Evolutionary conservation across 164 flowering plant species (phyloP).

Genomic region (Protea cynaroides): DNA sequence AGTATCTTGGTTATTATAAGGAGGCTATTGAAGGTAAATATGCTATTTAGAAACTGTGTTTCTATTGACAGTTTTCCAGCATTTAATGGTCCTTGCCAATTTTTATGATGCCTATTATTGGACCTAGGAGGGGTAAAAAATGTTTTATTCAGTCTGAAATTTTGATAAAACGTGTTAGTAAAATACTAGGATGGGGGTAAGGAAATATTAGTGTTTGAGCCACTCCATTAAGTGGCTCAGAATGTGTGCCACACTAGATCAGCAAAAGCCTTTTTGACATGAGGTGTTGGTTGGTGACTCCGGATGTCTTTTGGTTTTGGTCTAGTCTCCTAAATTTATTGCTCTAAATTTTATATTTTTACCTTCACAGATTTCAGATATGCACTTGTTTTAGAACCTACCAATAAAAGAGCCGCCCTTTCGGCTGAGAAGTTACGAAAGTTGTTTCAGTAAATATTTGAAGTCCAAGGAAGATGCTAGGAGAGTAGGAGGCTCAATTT

Average conservation of each 20-base stretch:
- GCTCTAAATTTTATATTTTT: background rate
- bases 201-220: no score
- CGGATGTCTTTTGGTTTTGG: background rate
- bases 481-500: background rate
- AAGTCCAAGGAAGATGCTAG: slow-evolving; percentile 1
- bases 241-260: background rate
- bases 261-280: background rate
- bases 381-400: slow-evolving; percentile 93
- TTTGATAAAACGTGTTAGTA: background rate
- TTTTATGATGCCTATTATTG: background rate
- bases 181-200: background rate
- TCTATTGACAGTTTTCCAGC: background rate
- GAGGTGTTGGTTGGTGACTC: background rate
- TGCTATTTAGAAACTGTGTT: background rate
- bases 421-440: slow-evolving; percentile 67
- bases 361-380: slow-evolving; percentile 64
- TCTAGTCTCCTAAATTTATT: background rate
- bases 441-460: slow-evolving; percentile 41
- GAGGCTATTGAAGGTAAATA: slow-evolving; percentile 84
- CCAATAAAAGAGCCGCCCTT: slow-evolving; percentile 70
- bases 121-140: background rate
- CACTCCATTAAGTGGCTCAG: background rate
- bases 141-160: no score
- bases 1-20: slow-evolving; percentile 89
- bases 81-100: background rate